Conservation (phyloP, 345 rosid species). For the Citrus maxima region DNA sequence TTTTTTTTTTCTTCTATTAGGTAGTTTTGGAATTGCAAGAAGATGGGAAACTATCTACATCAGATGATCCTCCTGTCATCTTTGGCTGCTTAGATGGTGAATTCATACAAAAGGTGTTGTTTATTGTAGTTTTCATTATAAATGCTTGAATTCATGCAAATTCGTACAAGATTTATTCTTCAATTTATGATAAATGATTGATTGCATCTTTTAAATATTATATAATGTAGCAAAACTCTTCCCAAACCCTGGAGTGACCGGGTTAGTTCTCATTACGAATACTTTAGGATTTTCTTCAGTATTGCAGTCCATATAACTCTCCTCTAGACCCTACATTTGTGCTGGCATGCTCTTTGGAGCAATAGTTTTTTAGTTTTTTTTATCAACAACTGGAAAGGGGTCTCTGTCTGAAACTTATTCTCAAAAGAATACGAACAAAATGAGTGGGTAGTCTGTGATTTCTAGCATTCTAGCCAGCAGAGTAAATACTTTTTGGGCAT, state of each 20-base stretch:
- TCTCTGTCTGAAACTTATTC: background rate
- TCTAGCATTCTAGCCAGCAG: background rate
- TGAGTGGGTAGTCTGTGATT: background rate
- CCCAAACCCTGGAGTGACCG: too few species aligned
- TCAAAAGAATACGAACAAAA: background rate
- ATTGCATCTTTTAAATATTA: too few species aligned
- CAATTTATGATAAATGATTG: too few species aligned
- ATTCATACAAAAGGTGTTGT: slow-evolving; percentile 57
- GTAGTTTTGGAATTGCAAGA: slow-evolving; percentile 86
- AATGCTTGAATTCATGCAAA: background rate
- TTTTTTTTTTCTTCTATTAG: slow-evolving; percentile 26
- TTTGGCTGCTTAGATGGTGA: slow-evolving; percentile 66
- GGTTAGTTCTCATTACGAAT: background rate
- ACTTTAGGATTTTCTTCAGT: background rate
- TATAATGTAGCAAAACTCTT: too few species aligned
- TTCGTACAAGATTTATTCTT: too few species aligned
- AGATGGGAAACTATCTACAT: slow-evolving; percentile 73
- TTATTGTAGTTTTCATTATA: slow-evolving; percentile 1
- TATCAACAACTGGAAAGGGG: background rate
- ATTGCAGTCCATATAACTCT: background rate
- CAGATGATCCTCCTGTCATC: slow-evolving; percentile 79
- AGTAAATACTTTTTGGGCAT: background rate
- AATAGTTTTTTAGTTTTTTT: background rate
- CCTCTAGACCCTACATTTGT: background rate
- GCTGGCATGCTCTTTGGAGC: background rate